Evolutionary conservation across 2,329 filamentous ascomycete genomes (phyloP), one percentile per base, ranked within the genome.

Genomic region (Seiridium unicorne): DNA sequence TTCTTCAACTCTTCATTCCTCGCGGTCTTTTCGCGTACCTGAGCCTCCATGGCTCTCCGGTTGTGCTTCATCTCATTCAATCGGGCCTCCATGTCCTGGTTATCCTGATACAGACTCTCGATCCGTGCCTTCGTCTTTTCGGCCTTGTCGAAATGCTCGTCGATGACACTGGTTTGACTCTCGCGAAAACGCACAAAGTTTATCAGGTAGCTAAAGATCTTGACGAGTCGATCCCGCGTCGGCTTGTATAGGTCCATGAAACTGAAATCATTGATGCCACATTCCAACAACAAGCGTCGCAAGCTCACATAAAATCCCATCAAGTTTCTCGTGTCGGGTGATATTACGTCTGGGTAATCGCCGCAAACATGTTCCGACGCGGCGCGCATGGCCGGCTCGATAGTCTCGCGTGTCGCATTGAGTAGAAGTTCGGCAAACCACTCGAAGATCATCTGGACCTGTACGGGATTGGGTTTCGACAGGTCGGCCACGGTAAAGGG

Each of bases 181-280:
- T 97, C 93, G 68, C 95, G 90, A 78, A 98, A 99, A 57, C 95
- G 89, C 66, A 98, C 93, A 76, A 99, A 99, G 77, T 99, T 99
- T 81, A 99, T 99, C 64, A 98, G 86, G 76, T 97, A 97, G 65
- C 92, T 96, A 74, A 99, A 95, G 70, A 98, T 96, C 79, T 95
- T 96, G 70, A 94, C 90, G 11, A 98, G 84, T 49, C 95, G 90
- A 60, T 92, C 90, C 72, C 96, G 91, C 1, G 92, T 96, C 13
- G 95, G 95, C 73, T 90, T 90, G 73, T 96, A 94, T 5, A 99
- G 81, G 74, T 99, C 95, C 62, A 89, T 88, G 76, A 98, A 97
- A 42, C 90, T 92, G 70, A 99, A 97, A 75, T 99, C 95, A 63
- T 89, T 89, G 67, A 99, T 91, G 51, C 93, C 93, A 73, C 95